Evolutionary conservation across 805 yeast species (phyloP), one percentile per base, ranked within the genome.

Genomic region (Metschnikowia lunata): DNA sequence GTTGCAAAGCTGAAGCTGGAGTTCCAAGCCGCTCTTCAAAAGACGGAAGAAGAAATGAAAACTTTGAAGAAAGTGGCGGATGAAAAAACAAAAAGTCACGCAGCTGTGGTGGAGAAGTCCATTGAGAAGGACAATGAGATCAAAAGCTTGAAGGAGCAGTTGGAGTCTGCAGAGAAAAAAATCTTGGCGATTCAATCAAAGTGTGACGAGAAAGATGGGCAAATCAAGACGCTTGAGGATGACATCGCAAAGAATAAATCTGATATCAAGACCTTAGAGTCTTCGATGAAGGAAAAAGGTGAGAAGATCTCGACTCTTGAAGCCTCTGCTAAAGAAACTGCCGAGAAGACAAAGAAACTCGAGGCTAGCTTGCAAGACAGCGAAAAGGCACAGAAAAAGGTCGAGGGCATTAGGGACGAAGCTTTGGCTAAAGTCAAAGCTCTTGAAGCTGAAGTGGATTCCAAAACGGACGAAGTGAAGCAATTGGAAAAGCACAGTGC

Each of bases 401-500:
- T 14, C 30, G 40, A 27, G 31, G 26, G 36, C 23, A 14, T 26
- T 10, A 29, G 27, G 29, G 33, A 40, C 12, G 33, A 41, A 13
- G 40, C 38, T 3, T 38, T 26, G 30, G 34, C 40, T 12, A 40
- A 36, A 15, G 40, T 38, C n/a, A 32, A 42, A 39, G 28, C 30
- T 12, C 43, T 43, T 27, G 37, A 56, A 37, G 8, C 39, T 29
- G 33, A 47, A 39, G 36, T 49, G 38, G 11, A 44, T 38, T 29
- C 43, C 41, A 45, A 49, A 44, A 23, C 46, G 23, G 33, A 27
- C 36, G 26, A 23, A 31, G 30, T 38, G 30, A 29, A 36, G 28
- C 31, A 40, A 27, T 42, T 34, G 9, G 42, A 36, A n/a, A 29
- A 18, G 3, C 35, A 40, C 7, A 6, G 26, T 8, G 18, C 27